Conservation (phyloP, 139 green algal genomes). For the Nannochloris sp. region DNA sequence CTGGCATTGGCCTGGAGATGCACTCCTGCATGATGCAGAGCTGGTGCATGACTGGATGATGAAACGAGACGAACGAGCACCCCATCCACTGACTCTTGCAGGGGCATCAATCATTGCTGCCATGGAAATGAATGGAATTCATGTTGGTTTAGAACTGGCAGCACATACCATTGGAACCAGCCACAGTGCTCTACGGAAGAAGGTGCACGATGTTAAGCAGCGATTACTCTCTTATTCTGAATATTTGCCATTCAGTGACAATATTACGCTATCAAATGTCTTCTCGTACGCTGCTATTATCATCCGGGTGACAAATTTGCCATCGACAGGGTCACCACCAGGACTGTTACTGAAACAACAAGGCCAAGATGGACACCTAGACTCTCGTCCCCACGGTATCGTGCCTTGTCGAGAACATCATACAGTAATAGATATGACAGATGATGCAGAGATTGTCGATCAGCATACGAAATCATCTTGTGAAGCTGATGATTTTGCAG, state of each 20-base stretch:
- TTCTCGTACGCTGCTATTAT: neutral
- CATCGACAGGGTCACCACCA: neutral
- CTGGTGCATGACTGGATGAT: neutral
- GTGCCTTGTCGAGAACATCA: no score
- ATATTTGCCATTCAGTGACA: neutral
- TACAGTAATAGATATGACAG: no score
- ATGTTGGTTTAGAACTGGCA: neutral
- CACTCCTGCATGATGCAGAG: constrained; percentile 1
- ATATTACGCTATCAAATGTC: constrained; percentile 3
- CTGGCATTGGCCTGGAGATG: neutral
- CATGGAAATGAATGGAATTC: constrained; percentile 9
- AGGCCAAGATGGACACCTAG: no score
- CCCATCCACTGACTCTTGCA: neutral
- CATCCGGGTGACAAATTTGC: constrained; percentile 3
- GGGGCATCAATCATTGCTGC: constrained; percentile 4
- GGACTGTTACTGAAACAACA: neutral
- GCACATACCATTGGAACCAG: neutral
- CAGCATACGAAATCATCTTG: neutral
- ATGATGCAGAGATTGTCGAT: neutral
- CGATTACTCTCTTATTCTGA: neutral
- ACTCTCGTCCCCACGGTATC: no score
- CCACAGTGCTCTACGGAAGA: neutral
- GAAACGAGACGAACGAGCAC: neutral
- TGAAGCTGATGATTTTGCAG: neutral
- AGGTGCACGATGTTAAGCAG: neutral